phyloP scores from a whole-genome alignment of 805 yeast genomes.

The Candida broadrunensis region DNA sequence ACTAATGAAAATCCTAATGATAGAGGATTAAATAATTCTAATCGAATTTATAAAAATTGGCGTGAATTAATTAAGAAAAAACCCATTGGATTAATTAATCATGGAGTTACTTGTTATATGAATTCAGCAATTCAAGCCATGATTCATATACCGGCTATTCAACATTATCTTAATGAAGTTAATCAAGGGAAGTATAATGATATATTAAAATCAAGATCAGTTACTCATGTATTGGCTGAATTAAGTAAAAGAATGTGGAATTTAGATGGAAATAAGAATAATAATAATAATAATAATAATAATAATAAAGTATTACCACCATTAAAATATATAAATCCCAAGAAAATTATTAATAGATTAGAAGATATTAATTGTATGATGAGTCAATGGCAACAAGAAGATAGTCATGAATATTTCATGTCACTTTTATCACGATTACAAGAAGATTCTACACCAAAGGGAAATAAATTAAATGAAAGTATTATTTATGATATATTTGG shows the following conservation, averaged over 20 bases:
- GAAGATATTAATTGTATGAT: conserved; percentile 92
- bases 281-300: conserved; percentile 12
- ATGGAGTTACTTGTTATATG: conserved; percentile 96
- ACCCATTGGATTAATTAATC: conserved; percentile 77
- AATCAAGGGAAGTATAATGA: conserved; percentile 49
- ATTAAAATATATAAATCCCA: conserved; percentile 65
- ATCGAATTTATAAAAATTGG: conserved; percentile 72
- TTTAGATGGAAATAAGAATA: conserved; percentile 36
- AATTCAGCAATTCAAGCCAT: conserved; percentile 91
- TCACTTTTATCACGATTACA: conserved; percentile 82
- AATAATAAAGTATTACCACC: conserved; percentile 13
- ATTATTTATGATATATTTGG: conserved; percentile 93
- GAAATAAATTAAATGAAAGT: conserved; percentile 76
- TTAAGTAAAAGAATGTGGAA: conserved; percentile 70
- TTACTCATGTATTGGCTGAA: conserved; percentile 65
- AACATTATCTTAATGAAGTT: conserved; percentile 74
- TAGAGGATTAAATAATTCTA: conserved; percentile 59
- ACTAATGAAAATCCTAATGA: conserved; percentile 58
- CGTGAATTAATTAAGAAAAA: conserved; percentile 49
- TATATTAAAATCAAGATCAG: conserved; percentile 52
- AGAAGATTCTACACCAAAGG: conserved; percentile 90
- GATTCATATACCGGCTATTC: conserved; percentile 87
- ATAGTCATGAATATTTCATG: conserved; percentile 96
- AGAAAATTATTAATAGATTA: conserved; percentile 63
- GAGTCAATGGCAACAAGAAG: conserved; percentile 98